phyloP scores from a whole-genome alignment of 2,329 filamentous ascomycete genomes.

The Ophiostoma montium region DNA sequence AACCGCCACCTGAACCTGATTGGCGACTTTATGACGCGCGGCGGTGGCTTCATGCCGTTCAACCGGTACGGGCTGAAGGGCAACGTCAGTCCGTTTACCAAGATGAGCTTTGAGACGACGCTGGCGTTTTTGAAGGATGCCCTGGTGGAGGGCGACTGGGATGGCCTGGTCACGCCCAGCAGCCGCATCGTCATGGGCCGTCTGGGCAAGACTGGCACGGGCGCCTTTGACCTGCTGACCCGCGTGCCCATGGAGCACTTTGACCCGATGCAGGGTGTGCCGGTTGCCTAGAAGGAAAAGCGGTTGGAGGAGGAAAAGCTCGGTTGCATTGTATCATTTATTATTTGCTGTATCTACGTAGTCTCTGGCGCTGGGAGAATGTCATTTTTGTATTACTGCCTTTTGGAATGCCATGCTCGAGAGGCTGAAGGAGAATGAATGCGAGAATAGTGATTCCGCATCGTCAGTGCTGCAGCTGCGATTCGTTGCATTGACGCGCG shows the following conservation, averaged over 20 bases:
- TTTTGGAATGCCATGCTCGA: too few species aligned
- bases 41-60: conserved; percentile 79
- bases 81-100: conserved; percentile 83
- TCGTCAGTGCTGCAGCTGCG: too few species aligned
- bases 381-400: background rate
- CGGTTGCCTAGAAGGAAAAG: background rate
- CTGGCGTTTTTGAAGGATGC: conserved; percentile 87
- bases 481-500: too few species aligned
- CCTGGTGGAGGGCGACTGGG: conserved; percentile 77
- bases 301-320: background rate
- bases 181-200: conserved; percentile 78
- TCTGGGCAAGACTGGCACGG: conserved; percentile 73
- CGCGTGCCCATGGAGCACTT: conserved; percentile 39
- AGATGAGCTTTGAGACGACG: conserved; percentile 99
- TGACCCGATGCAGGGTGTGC: conserved; percentile 16
- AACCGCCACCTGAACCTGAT: conserved; percentile 88
- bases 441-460: too few species aligned
- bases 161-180: conserved; percentile 74
- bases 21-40: conserved; percentile 94
- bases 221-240: conserved; percentile 76
- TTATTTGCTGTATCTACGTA: background rate
- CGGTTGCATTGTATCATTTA: background rate
- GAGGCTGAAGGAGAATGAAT: too few species aligned
- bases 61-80: conserved; percentile 78
- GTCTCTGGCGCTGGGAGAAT: background rate